phyloP scores from a whole-genome alignment of 106 monocot genomes.

The Acorus gramineus region DNA sequence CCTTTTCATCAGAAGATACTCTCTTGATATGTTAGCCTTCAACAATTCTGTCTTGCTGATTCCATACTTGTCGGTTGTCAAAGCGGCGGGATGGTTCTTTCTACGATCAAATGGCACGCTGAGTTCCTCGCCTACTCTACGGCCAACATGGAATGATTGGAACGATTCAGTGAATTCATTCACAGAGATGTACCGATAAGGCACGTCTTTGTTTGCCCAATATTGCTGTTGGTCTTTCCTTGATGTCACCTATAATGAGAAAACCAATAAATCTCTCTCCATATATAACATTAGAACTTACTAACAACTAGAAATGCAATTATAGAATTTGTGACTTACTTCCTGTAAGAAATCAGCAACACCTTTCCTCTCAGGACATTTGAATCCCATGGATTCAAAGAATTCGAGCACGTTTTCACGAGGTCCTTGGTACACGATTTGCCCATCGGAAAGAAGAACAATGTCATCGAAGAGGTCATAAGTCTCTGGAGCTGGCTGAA shows the following conservation, averaged over 20 bases:
- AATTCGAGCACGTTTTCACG: conserved; percentile 45
- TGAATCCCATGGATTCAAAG: conserved; percentile 47
- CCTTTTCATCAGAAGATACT: conserved; percentile 33
- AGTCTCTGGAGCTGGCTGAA: conserved; percentile 67
- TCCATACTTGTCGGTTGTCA: conserved; percentile 30
- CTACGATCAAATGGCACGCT: conserved; percentile 21
- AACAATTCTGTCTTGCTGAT: conserved; percentile 17
- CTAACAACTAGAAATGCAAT: no score
- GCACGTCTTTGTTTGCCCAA: conserved; percentile 18
- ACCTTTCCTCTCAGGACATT: conserved; percentile 39
- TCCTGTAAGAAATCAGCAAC: conserved; percentile 50
- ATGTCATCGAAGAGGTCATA: conserved; percentile 63
- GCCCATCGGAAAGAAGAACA: conserved; percentile 54
- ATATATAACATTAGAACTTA: no score
- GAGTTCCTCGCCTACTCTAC: conserved; percentile 16
- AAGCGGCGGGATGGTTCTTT: conserved; percentile 29
- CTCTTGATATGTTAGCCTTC: conserved; percentile 26
- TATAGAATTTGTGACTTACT: conserved; percentile 8
- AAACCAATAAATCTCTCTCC: background rate
- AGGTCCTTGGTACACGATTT: conserved; percentile 55
- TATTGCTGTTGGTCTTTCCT: conserved; percentile 43
- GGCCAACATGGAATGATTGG: conserved; percentile 30
- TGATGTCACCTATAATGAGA: conserved; percentile 24
- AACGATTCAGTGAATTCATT: conserved; percentile 32
- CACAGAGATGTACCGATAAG: conserved; percentile 18